Evolutionary conservation across 495 filamentous ascomycete genomes (phyloP), one percentile per base, ranked within the genome.

Genomic region (Penicillium parvum): DNA sequence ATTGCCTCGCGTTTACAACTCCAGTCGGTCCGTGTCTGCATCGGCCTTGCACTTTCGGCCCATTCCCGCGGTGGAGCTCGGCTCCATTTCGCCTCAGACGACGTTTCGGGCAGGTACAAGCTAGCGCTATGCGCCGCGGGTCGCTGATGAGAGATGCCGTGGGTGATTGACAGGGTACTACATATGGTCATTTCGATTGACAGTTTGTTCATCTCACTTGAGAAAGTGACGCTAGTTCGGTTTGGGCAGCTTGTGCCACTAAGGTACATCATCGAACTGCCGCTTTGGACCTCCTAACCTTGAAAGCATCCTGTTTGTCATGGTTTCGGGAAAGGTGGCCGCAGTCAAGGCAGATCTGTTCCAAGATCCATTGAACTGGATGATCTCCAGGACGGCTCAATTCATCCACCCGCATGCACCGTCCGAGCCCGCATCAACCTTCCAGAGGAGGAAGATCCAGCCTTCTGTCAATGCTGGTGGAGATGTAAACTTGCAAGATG

Each of bases 91-190:
- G 21, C 18, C 32, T 43, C 44, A 5, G 15, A 44, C 8, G 5
- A 21, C 46, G 11, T 34, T 56, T 59, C 35, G 21, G 56, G 52
- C 27, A 59, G 49, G 56, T 59, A 50, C 52, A 56, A 17, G 35
- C 52, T 53, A 26, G 36, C 49, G 38, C 43, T 38, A 42, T 50
- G 39, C 36, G 25, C 36, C 36, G 34, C 9, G 16, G 23, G 40
- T 20, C 38, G 34, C 39, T n/a, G 33, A 36, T 16, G 36, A 22
- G 25, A 28, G n/a, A n/a, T n/a, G n/a, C n/a, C n/a, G n/a, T n/a
- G n/a, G n/a, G n/a, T n/a, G n/a, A n/a, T n/a, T n/a, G n/a, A n/a
- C n/a, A n/a, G n/a, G n/a, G n/a, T n/a, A n/a, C n/a, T n/a, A n/a
- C n/a, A n/a, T n/a, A n/a, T n/a, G n/a, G 29, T 3, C 22, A 41